Evolutionary conservation across 2,329 filamentous ascomycete species (phyloP).

Genomic region (Calonectria ilicicola): DNA sequence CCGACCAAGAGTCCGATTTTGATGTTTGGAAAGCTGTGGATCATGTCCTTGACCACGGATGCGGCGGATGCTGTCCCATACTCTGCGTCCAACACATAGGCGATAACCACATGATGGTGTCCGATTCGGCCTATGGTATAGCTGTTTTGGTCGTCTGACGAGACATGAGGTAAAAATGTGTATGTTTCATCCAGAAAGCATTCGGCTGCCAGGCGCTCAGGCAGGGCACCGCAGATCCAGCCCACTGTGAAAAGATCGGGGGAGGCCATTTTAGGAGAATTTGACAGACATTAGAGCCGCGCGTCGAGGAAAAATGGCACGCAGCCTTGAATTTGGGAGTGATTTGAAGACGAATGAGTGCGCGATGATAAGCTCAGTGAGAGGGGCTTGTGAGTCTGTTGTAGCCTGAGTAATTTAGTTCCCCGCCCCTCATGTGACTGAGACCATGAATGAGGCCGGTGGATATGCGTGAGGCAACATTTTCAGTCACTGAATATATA

Average conservation of each 20-base stretch:
- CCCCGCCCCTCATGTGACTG: too few species aligned
- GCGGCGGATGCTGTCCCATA: not conserved
- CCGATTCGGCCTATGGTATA: conserved; percentile 4
- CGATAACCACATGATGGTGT: conserved; percentile 4
- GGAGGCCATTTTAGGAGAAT: too few species aligned
- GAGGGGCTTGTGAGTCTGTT: too few species aligned
- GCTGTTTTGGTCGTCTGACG: not conserved
- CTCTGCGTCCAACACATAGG: not conserved
- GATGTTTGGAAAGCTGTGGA: not conserved
- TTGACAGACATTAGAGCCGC: too few species aligned
- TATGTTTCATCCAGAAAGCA: not conserved
- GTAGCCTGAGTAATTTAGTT: too few species aligned
- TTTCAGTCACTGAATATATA: too few species aligned
- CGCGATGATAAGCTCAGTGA: too few species aligned
- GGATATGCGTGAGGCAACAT: too few species aligned
- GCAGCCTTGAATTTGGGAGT: too few species aligned
- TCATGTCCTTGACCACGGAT: not conserved
- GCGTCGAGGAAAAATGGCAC: too few species aligned
- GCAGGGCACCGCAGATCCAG: not conserved
- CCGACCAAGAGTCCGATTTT: conserved; percentile 5
- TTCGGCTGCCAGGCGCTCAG: not conserved
- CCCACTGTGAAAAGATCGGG: not conserved
- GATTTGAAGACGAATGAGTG: too few species aligned
- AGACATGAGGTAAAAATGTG: not conserved
- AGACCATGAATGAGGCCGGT: too few species aligned